phyloP scores from a whole-genome alignment of 768 basidiomycete genomes.

The Pulveroboletus sp. region DNA sequence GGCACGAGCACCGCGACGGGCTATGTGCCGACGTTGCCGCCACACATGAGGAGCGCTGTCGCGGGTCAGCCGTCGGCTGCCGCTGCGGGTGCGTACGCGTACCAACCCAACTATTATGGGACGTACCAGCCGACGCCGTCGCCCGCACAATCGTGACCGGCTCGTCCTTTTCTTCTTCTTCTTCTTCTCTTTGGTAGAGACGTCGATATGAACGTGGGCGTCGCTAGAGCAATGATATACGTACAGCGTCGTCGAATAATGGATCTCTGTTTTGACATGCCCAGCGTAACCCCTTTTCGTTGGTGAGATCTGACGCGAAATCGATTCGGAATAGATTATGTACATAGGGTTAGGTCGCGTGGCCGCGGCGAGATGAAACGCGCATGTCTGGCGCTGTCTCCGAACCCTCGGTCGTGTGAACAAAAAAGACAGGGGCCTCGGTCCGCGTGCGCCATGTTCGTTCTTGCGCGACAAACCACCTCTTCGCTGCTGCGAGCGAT shows the following conservation, averaged over 20 bases:
- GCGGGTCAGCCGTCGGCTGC: conserved; percentile 22
- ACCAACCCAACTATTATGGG: conserved; percentile 32
- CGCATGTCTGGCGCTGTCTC: conserved; percentile 19
- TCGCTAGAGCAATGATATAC: conserved; percentile 20
- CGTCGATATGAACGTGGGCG: conserved; percentile 1
- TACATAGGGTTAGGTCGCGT: too few relatives aligned
- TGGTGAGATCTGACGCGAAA: too few relatives aligned
- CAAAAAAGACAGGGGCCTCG: neutral
- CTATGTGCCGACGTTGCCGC: conserved; percentile 39
- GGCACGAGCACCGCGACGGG: conserved; percentile 20
- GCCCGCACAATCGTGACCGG: conserved; percentile 27
- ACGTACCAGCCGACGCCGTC: conserved; percentile 31
- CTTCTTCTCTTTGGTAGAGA: too few relatives aligned
- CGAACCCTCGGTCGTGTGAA: neutral
- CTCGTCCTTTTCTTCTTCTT: too few relatives aligned
- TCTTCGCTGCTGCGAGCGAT: conserved; percentile 24
- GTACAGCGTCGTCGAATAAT: conserved; percentile 20
- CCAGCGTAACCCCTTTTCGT: too few relatives aligned
- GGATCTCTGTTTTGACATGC: neutral
- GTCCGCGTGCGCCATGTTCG: conserved; percentile 6
- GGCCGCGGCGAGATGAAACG: neutral
- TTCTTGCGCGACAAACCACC: conserved; percentile 31
- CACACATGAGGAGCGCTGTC: conserved; percentile 35
- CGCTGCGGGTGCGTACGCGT: conserved; percentile 18
- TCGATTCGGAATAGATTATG: too few relatives aligned